phyloP scores from a whole-genome alignment of 306 rosid genomes.

The Dryas alaskensis region DNA sequence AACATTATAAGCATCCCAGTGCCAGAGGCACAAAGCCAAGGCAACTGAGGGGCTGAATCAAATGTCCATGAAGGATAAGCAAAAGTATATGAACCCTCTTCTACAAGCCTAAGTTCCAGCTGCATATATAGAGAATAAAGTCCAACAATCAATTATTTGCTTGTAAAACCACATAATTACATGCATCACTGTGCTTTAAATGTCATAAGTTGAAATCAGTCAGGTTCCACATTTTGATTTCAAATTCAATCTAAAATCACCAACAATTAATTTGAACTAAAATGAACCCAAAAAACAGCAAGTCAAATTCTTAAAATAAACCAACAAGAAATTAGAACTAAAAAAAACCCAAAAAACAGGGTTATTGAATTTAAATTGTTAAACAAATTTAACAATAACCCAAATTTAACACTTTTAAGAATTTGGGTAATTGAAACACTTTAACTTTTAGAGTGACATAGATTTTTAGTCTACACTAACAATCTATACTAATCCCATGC shows the following conservation, averaged over 20 bases:
- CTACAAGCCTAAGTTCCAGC: not conserved
- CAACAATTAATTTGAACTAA: not conserved
- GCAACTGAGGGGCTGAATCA: no score
- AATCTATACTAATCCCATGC: not conserved
- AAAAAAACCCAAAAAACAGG: not conserved
- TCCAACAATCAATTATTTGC: not conserved
- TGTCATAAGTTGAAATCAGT: not conserved
- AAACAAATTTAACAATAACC: no score
- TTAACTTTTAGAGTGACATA: not conserved
- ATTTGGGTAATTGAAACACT: not conserved
- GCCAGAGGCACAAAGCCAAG: no score
- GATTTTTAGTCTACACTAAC: conserved; percentile 8
- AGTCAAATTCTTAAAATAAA: not conserved
- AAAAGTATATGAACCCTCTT: not conserved
- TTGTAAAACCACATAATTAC: not conserved
- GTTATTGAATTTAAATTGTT: no score
- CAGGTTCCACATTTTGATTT: not conserved
- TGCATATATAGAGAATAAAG: not conserved
- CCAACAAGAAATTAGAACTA: not conserved
- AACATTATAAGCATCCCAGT: no score
- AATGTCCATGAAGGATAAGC: no score
- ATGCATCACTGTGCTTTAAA: not conserved
- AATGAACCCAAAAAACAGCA: not conserved
- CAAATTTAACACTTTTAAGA: no score
- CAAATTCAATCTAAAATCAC: not conserved